These are phyloP conservation scores for Hypoxylon perforatum DNA, from an alignment of 495 filamentous ascomycete genomes.

Conservation along the genomic window DNA sequence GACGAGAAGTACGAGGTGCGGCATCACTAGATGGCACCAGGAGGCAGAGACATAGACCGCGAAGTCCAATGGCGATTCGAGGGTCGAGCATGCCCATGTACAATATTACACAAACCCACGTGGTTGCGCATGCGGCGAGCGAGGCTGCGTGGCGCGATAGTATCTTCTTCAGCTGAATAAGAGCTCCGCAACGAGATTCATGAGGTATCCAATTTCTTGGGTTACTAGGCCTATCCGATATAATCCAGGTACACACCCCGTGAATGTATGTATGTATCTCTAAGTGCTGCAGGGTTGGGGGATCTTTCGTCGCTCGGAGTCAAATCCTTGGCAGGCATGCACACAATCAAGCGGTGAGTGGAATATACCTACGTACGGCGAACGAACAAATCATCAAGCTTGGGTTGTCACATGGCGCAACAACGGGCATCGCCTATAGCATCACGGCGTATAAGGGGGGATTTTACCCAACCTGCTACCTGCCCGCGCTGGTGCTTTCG, in stretches of 20 bases:
- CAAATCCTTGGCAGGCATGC: constrained; percentile 36
- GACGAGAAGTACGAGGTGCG: constrained; percentile 79
- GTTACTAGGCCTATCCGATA: constrained; percentile 19
- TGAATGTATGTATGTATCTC: constrained; percentile 17
- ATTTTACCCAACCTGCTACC: constrained; percentile 6
- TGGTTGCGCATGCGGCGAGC: constrained; percentile 13
- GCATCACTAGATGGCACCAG: constrained; percentile 45
- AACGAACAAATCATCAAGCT: constrained; percentile 28
- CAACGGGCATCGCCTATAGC: constrained; percentile 34
- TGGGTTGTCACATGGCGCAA: constrained; percentile 25
- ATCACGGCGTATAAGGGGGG: constrained; percentile 9
- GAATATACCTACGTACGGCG: constrained; percentile 9
- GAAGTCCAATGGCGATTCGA: constrained; percentile 28
- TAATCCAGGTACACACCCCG: constrained; percentile 2
- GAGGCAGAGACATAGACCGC: constrained; percentile 2
- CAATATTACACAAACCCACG: constrained; percentile 38
- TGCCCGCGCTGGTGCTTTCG: neutral
- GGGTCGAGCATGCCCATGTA: constrained; percentile 38
- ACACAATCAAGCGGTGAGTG: constrained; percentile 45
- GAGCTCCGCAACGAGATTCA: constrained; percentile 22
- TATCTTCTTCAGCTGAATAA: constrained; percentile 26
- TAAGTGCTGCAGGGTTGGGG: constrained; percentile 33
- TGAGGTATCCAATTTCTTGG: constrained; percentile 25
- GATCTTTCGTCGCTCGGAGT: constrained; percentile 11
- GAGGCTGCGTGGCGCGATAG: constrained; percentile 10